Evolutionary conservation across 2,329 filamentous ascomycete genomes (phyloP).

Genomic region (Xylariaceae sp.): DNA sequence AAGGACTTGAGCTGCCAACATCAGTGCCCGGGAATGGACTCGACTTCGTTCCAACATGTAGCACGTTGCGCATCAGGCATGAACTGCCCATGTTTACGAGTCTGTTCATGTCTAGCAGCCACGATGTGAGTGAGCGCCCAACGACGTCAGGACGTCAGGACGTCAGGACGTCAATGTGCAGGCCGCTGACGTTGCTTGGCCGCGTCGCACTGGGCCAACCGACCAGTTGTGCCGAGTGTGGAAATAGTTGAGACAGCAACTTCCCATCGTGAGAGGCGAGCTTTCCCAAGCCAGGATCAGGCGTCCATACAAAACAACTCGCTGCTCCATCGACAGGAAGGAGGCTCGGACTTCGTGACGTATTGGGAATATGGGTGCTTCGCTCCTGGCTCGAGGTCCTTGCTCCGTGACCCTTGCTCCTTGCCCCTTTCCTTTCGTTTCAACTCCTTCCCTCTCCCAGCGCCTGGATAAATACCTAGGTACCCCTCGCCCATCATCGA

Average conservation of each 20-base stretch:
- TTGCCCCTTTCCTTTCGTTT: background rate
- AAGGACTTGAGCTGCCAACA: background rate
- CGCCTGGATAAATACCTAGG: background rate
- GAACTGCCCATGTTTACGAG: background rate
- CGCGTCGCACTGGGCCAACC: background rate
- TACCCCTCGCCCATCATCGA: background rate
- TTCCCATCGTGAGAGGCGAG: background rate
- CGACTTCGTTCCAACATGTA: background rate
- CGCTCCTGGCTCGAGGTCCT: background rate
- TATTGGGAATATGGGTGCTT: background rate
- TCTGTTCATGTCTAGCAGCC: background rate
- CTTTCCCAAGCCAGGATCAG: background rate
- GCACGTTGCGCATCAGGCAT: background rate
- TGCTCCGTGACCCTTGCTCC: background rate
- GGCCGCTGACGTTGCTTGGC: background rate
- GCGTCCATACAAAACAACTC: background rate
- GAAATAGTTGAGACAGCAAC: slow-evolving; percentile 4
- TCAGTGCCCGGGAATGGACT: no score
- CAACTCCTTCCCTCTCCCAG: background rate
- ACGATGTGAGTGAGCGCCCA: background rate
- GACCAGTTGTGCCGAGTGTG: background rate
- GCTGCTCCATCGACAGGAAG: background rate
- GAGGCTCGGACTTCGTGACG: background rate
- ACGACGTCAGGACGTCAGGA: no score
- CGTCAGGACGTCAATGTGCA: background rate